Base-by-base conservation (phyloP, 2,329 filamentous ascomycete genomes). In the Colletotrichum sojae region DNA sequence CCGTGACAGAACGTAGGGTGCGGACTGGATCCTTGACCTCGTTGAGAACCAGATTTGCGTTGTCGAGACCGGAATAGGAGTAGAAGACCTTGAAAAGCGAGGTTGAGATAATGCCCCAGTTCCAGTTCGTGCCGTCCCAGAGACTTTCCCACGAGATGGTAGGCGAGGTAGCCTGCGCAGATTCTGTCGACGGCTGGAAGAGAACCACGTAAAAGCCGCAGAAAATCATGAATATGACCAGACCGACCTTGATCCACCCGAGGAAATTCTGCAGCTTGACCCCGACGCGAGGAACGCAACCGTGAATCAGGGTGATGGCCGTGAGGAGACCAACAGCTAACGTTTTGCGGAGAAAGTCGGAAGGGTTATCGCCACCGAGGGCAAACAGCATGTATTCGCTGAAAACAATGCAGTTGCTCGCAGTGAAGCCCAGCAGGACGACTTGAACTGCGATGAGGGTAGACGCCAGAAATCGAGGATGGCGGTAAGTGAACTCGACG, bases 331-430 rank as follows among this genome's bases (percentile, higher is more conserved):
- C 85, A 0, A 88, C 83, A 0, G 89, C 89, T 8, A 93, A 80
- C 0, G 80, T 74, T 73, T 91, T 91, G 16, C 86, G 83, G 27
- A 85, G 77, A 13, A 83, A 71, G 54, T 88, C 87, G 1, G 82
- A 84, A 0, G 86, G 82, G 43, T 87, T 78, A 51, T 87, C 78
- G 5, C 84, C 73, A 2, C 84, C 85, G 15, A 89, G 78, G 0
- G 89, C 89, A 72, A 90, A 91, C 0, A 91, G 79, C 0, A 86
- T 82, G 70, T 92, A 92, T 71, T 90, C 88, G 60, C 88, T 89
- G 72, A 92, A 92, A 0, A 92, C 85, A 60, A 93, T 88, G 75
- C 90, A 91, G 75, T 92, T 93, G 73, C 88, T 91, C 0, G 90
- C 89, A 0, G 90, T 92, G 65, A 92, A 92, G 0, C 90, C 89